phyloP scores from a whole-genome alignment of 2,329 filamentous ascomycete genomes.

The Diplocarpon rosae region DNA sequence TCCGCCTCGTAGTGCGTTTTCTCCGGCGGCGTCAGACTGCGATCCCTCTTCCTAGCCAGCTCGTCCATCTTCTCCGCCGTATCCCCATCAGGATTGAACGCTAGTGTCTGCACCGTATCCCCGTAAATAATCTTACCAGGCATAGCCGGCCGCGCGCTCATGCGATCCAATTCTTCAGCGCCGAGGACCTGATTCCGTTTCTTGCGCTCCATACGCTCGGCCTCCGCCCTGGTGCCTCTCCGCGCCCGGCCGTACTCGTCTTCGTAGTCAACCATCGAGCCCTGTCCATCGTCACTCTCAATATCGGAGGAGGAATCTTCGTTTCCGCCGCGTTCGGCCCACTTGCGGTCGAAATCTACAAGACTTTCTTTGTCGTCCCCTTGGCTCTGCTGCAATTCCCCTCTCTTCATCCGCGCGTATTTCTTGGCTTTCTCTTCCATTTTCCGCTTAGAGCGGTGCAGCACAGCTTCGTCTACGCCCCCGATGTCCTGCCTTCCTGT shows the following conservation, averaged over 20 bases:
- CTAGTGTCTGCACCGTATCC: conserved; percentile 70
- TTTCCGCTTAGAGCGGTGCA: conserved; percentile 58
- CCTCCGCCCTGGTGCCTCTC: conserved; percentile 59
- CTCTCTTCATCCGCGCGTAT: conserved; percentile 83
- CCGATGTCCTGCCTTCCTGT: conserved; percentile 54
- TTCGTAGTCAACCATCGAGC: conserved; percentile 69
- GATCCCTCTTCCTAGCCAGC: conserved; percentile 67
- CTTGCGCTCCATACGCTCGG: conserved; percentile 49
- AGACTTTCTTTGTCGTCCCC: conserved; percentile 52
- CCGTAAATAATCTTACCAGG: conserved; percentile 72
- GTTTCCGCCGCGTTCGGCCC: conserved; percentile 53
- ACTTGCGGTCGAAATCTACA: conserved; percentile 94
- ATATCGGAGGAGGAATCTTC: conserved; percentile 35
- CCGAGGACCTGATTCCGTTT: conserved; percentile 40
- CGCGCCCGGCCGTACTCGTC: conserved; percentile 89
- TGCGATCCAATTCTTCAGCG: conserved; percentile 52
- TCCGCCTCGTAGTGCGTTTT: conserved; percentile 77
- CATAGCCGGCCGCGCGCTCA: conserved; percentile 54
- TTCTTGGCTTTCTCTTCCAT: conserved; percentile 85
- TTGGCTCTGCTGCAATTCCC: conserved; percentile 44
- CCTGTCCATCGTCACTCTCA: conserved; percentile 42
- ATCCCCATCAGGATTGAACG: conserved; percentile 66
- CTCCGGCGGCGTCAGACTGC: conserved; percentile 67
- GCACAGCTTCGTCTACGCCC: conserved; percentile 42
- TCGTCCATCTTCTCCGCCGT: conserved; percentile 61